phyloP scores from a whole-genome alignment of 192 early-diverging fungal species.

The Backusella australiensis region DNA sequence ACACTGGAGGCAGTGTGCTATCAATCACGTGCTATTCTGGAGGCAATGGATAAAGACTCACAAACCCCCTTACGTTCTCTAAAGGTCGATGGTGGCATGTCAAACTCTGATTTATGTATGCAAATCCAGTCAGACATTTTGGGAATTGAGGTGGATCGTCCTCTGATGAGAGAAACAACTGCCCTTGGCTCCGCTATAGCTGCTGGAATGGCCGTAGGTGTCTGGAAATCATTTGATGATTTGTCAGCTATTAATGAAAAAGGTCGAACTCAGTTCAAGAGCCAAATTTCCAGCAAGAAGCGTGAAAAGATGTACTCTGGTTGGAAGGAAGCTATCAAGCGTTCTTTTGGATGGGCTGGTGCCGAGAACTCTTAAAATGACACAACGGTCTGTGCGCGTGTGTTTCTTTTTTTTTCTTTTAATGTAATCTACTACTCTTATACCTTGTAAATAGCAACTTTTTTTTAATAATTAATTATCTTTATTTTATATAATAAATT shows the following conservation, averaged over 20 bases:
- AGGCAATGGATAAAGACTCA: conserved; percentile 85
- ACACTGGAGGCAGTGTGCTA: conserved; percentile 89
- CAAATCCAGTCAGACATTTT: conserved; percentile 89
- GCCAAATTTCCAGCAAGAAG: conserved; percentile 46
- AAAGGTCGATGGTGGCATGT: conserved; percentile 92
- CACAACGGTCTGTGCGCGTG: too few relatives aligned
- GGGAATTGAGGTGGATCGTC: conserved; percentile 76
- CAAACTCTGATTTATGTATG: conserved; percentile 88
- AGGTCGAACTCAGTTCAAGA: conserved; percentile 40
- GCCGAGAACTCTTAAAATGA: background rate
- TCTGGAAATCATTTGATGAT: conserved; percentile 57
- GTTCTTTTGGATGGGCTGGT: conserved; percentile 56
- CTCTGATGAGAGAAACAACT: conserved; percentile 88
- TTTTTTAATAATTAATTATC: background rate
- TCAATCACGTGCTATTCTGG: conserved; percentile 83
- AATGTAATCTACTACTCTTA: background rate
- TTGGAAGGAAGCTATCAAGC: conserved; percentile 78
- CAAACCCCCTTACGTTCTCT: conserved; percentile 64
- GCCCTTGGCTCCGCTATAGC: conserved; percentile 90
- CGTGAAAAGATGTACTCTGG: conserved; percentile 53
- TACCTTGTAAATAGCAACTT: background rate
- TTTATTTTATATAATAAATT: background rate
- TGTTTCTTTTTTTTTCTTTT: background rate
- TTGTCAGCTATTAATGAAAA: conserved; percentile 46
- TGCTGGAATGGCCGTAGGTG: conserved; percentile 72